Conservation (phyloP, 2,329 filamentous ascomycete genomes). For the Trichoderma pleuroti region DNA sequence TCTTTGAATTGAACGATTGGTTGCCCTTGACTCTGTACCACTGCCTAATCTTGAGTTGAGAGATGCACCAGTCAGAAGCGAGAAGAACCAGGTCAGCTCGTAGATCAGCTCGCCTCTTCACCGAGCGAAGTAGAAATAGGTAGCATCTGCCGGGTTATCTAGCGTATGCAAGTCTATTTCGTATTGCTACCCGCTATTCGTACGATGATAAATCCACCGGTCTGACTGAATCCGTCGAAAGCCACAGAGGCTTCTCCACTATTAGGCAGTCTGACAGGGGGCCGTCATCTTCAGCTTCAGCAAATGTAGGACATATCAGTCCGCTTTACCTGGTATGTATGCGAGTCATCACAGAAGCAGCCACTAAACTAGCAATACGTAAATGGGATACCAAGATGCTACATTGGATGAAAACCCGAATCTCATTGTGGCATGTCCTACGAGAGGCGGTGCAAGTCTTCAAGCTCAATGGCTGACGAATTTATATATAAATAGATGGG, state of each 20-base stretch:
- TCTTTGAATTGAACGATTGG: background rate
- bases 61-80: background rate
- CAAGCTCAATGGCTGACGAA: background rate
- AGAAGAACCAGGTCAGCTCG: background rate
- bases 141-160: background rate
- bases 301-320: background rate
- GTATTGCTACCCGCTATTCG: background rate
- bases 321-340: background rate
- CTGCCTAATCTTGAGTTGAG: background rate
- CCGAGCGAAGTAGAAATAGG: background rate
- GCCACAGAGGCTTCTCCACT: background rate
- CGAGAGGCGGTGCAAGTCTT: background rate
- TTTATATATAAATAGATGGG: background rate
- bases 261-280: background rate
- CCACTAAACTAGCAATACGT: background rate
- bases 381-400: background rate
- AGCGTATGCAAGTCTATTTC: background rate
- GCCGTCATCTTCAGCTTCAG: background rate
- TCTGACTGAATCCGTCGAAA: background rate
- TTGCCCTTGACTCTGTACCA: background rate
- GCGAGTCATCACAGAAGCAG: background rate
- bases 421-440: background rate
- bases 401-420: background rate
- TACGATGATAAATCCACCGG: background rate
- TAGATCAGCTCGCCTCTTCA: background rate